Base-by-base conservation (phyloP, 495 filamentous ascomycete species). In the Aspergillus cristatus region DNA sequence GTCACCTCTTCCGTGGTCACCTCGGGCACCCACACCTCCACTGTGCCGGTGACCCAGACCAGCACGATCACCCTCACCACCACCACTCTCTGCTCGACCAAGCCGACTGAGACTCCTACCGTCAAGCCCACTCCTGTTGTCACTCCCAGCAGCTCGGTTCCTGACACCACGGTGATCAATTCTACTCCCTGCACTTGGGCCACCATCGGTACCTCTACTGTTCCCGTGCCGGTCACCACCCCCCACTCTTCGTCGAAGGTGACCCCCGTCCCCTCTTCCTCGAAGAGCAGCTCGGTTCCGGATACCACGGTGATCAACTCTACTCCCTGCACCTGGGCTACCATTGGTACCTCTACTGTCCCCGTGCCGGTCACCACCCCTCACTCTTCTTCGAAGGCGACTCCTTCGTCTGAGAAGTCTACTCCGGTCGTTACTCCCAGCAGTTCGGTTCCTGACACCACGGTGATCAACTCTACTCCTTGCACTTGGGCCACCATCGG, bases 41-140 rank as follows among this genome's bases (percentile, higher is more conserved):
- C 52, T 28, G 38, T 63, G 28, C 62, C 62, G 3, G 46, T 64
- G 31, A 64, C 60, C 13, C 24, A 46, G 45, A 65, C 62, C 33
- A 62, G 45, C 54, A 59, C 53, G 41, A 46, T 65, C 37, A 65
- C 59, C 3, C 34, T 58, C 25, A 62, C 60, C 55, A 51, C 49
- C 42, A 58, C 55, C 20, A 26, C 20, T 8, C 20, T 24, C 4
- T 24, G 20, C 20, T 24, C 20, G 20, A 24, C 20, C 20, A 8
- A 24, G 20, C 20, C 20, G 8, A 8, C 8, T 8, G 4, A 14
- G 37, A 54, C 44, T 18, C 43, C 46, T 1, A 40, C 31, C n/a
- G 53, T 57, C 38, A 42, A 57, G 42, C 42, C 47, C 13, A 35
- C 33, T 24, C 33, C 30, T 7, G 14, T 32, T 35, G 13, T 13